These are phyloP conservation scores for Talaromyces amestolkiae DNA, from an alignment of 2,329 filamentous ascomycete species.

Conservation along the genomic window DNA sequence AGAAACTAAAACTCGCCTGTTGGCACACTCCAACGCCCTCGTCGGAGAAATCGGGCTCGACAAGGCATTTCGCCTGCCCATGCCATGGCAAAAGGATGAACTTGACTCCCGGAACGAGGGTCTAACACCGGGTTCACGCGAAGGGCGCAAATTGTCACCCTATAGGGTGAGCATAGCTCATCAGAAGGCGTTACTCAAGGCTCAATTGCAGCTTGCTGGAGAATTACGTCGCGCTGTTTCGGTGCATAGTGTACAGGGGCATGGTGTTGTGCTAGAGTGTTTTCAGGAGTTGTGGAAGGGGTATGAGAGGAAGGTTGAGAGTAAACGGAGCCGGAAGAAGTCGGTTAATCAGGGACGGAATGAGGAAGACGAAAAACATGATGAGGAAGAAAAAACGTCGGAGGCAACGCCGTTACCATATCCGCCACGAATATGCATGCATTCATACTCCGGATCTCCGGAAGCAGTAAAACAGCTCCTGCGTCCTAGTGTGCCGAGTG, in stretches of 20 bases:
- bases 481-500: slow-evolving; percentile 66
- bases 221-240: slow-evolving; percentile 58
- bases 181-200: slow-evolving; percentile 56
- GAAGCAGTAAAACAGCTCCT: slow-evolving; percentile 77
- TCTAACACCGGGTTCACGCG: slow-evolving; percentile 59
- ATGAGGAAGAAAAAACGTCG: slow-evolving; percentile 19
- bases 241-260: slow-evolving; percentile 63
- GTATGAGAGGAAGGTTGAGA: slow-evolving; percentile 33
- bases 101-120: slow-evolving; percentile 32
- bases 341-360: slow-evolving; percentile 26
- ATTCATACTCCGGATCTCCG: slow-evolving; percentile 81
- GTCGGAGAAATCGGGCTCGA: slow-evolving; percentile 64
- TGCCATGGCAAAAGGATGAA: slow-evolving; percentile 44
- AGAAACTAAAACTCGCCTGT: slow-evolving; percentile 50
- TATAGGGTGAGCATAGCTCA: slow-evolving; percentile 58
- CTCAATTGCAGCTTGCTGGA: slow-evolving; percentile 59
- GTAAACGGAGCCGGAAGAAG: slow-evolving; percentile 46
- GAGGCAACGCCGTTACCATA: slow-evolving; percentile 55
- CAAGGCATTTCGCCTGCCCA: slow-evolving; percentile 59
- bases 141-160: slow-evolving; percentile 57
- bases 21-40: slow-evolving; percentile 54
- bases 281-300: slow-evolving; percentile 59
- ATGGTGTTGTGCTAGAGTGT: slow-evolving; percentile 57
- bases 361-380: slow-evolving; percentile 27
- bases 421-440: slow-evolving; percentile 85